Evolutionary conservation across 116 monocot genomes (phyloP).

Genomic region (Posidonia oceanica): DNA sequence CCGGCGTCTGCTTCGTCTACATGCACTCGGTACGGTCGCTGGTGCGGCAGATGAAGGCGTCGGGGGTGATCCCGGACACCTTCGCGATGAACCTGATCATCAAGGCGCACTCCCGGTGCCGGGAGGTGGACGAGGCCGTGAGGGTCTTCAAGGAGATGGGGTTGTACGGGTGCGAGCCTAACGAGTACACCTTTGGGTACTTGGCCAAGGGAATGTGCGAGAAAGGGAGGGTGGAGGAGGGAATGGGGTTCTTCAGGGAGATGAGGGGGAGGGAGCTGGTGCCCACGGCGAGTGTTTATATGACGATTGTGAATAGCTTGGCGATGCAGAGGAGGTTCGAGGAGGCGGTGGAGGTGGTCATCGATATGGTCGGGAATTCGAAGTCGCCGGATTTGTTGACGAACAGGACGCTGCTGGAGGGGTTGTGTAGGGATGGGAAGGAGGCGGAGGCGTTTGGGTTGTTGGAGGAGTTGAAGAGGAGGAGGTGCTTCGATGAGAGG

Average conservation of each 20-base stretch:
- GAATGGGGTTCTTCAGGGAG: conserved; percentile 47
- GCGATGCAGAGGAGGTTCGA: conserved; percentile 62
- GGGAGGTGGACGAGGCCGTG: conserved; percentile 79
- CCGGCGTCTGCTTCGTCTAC: conserved; percentile 46
- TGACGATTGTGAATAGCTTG: conserved; percentile 42
- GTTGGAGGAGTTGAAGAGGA: conserved; percentile 57
- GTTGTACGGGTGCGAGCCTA: conserved; percentile 70
- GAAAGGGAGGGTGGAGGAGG: conserved; percentile 52
- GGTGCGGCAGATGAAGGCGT: conserved; percentile 64
- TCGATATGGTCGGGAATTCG: conserved; percentile 59
- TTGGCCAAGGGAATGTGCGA: conserved; percentile 62
- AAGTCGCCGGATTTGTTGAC: conserved; percentile 64
- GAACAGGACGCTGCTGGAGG: conserved; percentile 76
- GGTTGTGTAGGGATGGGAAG: conserved; percentile 77
- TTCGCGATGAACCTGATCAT: conserved; percentile 58
- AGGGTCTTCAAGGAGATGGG: conserved; percentile 68
- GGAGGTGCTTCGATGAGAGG: conserved; percentile 32
- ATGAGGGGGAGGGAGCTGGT: conserved; percentile 75
- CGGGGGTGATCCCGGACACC: conserved; percentile 61
- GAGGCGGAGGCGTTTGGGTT: conserved; percentile 50
- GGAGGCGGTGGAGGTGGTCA: conserved; percentile 43
- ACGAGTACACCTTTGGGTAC: conserved; percentile 74
- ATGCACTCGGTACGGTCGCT: conserved; percentile 71
- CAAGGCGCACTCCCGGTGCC: conserved; percentile 67
- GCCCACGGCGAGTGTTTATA: conserved; percentile 56